phyloP scores from a whole-genome alignment of 2,329 filamentous ascomycete species.

The Neofusicoccum umdonicola region DNA sequence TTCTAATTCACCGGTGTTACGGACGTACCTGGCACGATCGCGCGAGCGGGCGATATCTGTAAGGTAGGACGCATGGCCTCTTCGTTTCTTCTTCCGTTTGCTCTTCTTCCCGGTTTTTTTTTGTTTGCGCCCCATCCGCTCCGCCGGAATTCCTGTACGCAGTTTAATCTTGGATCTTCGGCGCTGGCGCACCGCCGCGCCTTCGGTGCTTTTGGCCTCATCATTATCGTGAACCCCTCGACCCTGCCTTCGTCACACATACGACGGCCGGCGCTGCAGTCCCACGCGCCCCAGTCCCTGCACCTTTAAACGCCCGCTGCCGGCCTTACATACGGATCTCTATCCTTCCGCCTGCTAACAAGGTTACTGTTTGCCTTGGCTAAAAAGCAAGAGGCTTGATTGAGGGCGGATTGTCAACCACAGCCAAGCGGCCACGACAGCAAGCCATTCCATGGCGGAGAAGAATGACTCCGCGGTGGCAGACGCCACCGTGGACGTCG shows the following conservation, averaged over 20 bases:
- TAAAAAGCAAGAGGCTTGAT: not conserved
- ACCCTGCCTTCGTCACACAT: not conserved
- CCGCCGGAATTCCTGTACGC: not conserved
- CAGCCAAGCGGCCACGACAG: not conserved
- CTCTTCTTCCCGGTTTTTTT: not conserved
- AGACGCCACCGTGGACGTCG: constrained; percentile 1
- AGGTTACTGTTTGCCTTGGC: not conserved
- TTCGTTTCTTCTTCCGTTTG: not conserved
- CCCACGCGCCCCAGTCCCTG: not conserved
- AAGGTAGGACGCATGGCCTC: not conserved
- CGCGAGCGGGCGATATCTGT: not conserved
- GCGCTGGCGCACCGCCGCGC: not conserved
- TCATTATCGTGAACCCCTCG: constrained; percentile 13
- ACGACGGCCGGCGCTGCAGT: not conserved
- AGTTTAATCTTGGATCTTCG: not conserved
- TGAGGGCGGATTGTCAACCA: not conserved
- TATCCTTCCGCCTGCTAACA: no score
- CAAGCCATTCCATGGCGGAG: not conserved
- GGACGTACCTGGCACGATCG: constrained; percentile 1
- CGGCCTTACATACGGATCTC: not conserved
- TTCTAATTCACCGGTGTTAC: constrained; percentile 4
- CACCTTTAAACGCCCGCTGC: not conserved
- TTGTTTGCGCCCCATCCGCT: not conserved
- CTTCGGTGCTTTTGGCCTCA: not conserved
- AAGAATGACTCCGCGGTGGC: constrained; percentile 2